Conservation (phyloP, 352 stramenopile species). For the Lagenidium giganteum region DNA sequence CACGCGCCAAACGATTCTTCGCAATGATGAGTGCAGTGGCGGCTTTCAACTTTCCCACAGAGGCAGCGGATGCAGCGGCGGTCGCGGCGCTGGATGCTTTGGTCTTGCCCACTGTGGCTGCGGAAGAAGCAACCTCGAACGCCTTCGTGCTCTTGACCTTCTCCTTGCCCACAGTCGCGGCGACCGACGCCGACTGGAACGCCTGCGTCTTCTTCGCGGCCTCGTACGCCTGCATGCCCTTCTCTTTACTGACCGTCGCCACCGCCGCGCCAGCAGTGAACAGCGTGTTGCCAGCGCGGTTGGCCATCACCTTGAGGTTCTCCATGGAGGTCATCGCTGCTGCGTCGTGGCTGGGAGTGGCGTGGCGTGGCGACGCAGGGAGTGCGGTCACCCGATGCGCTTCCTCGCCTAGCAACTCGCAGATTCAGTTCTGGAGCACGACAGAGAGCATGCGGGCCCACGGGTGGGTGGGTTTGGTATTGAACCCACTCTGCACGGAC, state of each 20-base stretch:
- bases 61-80: conserved; percentile 15
- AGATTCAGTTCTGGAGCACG: no score
- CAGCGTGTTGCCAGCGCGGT: conserved; percentile 68
- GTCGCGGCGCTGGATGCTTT: conserved; percentile 41
- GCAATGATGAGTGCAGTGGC: conserved; percentile 31
- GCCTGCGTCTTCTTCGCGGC: conserved; percentile 48
- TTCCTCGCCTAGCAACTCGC: conserved; percentile 3
- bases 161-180: conserved; percentile 32
- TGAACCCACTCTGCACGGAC: no score
- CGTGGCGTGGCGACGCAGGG: not conserved
- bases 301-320: conserved; percentile 69
- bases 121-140: conserved; percentile 32
- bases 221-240: conserved; percentile 26
- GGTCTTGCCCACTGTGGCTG: conserved; percentile 46
- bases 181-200: conserved; percentile 49
- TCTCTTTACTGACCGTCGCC: conserved; percentile 39
- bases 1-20: conserved; percentile 52
- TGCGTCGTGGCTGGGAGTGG: not conserved
- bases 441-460: no score
- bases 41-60: conserved; percentile 12
- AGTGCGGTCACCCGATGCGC: not conserved
- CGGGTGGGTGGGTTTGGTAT: no score
- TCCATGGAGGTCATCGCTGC: conserved; percentile 42
- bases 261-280: conserved; percentile 52
- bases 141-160: conserved; percentile 55